phyloP scores from a whole-genome alignment of 441 rosid species.

The Gossypium davidsonii region DNA sequence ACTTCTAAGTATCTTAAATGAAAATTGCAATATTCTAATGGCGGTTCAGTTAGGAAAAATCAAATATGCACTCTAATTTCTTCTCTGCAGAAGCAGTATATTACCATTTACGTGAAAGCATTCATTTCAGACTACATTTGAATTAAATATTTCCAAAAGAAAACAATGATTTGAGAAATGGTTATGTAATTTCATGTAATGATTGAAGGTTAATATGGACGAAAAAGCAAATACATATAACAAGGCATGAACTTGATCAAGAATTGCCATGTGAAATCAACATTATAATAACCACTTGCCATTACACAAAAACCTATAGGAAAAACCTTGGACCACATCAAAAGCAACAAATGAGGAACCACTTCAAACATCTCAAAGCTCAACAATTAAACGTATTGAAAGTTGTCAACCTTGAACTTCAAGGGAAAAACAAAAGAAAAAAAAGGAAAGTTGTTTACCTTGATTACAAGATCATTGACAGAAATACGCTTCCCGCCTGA shows the following conservation, averaged over 20 bases:
- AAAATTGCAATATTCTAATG: background rate
- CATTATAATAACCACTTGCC: background rate
- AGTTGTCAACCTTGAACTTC: too few relatives aligned
- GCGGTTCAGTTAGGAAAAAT: background rate
- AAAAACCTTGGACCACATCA: background rate
- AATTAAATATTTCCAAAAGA: background rate
- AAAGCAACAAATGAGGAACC: background rate
- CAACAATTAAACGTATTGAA: background rate
- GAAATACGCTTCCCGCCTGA: slow-evolving; percentile 85
- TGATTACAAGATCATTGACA: slow-evolving; percentile 85
- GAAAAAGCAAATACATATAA: background rate
- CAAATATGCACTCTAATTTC: background rate
- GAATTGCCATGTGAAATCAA: background rate
- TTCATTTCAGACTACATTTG: background rate
- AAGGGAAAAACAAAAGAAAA: too few relatives aligned
- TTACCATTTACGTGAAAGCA: background rate
- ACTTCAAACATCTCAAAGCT: background rate
- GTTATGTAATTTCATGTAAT: background rate
- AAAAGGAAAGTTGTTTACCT: slow-evolving; percentile 36
- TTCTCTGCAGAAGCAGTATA: background rate
- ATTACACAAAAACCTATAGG: background rate
- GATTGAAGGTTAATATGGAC: background rate
- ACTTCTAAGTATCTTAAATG: background rate
- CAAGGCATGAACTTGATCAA: background rate
- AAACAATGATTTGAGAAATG: background rate